Conservation (phyloP, 1,284 basidiomycete species). For the Boletus sp. region DNA sequence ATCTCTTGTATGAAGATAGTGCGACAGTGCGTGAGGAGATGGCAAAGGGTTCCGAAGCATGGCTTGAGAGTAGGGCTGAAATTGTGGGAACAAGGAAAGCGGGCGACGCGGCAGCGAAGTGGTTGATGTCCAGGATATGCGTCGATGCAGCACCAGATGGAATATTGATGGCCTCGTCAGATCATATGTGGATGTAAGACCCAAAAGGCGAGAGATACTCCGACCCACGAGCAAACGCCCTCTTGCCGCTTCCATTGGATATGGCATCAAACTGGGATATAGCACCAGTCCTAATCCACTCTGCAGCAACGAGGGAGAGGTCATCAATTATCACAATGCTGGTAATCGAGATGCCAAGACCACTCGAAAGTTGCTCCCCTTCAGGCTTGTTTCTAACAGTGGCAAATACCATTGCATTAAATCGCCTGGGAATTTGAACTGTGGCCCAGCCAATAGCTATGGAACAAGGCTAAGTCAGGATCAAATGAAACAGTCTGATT, state of each 20-base stretch:
- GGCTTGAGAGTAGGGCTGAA: constrained; percentile 20
- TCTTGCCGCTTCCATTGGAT: constrained; percentile 31
- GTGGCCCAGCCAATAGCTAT: constrained; percentile 27
- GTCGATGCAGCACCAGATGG: constrained; percentile 23
- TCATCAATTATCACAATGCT: constrained; percentile 21
- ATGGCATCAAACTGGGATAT: constrained; percentile 29
- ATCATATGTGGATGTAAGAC: constrained; percentile 31
- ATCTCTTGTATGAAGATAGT: constrained; percentile 16
- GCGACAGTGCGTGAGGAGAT: constrained; percentile 14
- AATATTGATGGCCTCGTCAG: constrained; percentile 20
- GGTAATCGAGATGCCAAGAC: constrained; percentile 15
- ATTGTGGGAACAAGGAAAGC: constrained; percentile 20
- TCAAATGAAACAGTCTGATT: background rate
- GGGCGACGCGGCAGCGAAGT: constrained; percentile 21
- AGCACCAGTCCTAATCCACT: constrained; percentile 21
- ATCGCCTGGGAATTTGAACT: constrained; percentile 27
- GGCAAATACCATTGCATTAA: constrained; percentile 24
- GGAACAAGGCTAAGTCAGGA: constrained; percentile 10
- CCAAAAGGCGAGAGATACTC: constrained; percentile 33
- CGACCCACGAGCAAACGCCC: constrained; percentile 20
- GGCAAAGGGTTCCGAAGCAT: constrained; percentile 22
- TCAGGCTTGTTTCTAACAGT: constrained; percentile 24
- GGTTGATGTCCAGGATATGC: constrained; percentile 24
- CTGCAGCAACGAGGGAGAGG: constrained; percentile 10
- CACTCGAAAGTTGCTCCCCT: constrained; percentile 15